phyloP scores from a whole-genome alignment of 306 rosid genomes.

The Herpetospermum pedunculosum region DNA sequence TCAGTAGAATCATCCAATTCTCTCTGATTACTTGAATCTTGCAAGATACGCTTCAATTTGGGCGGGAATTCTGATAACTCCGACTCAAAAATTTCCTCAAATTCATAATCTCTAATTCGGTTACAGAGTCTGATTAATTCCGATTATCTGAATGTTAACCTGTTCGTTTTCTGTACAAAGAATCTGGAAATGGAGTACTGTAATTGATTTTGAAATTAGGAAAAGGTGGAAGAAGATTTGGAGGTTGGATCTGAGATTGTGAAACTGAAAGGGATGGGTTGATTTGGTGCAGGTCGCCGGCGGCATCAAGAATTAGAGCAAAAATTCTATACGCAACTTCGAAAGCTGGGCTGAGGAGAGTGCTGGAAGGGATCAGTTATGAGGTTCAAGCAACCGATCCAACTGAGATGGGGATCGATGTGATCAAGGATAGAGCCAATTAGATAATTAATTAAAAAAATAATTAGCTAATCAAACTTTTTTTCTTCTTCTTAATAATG shows the following conservation, averaged over 20 bases:
- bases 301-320: constrained; percentile 90
- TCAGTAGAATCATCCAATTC: background rate
- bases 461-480: constrained; percentile 11
- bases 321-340: constrained; percentile 95
- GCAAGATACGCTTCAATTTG: background rate
- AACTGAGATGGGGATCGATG: constrained; percentile 91
- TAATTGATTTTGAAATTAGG: background rate
- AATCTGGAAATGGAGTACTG: background rate
- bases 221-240: background rate
- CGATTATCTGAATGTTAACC: background rate
- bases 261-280: background rate
- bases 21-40: background rate
- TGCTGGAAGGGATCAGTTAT: constrained; percentile 76
- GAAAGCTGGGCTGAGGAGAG: constrained; percentile 88
- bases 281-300: constrained; percentile 55
- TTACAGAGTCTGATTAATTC: background rate
- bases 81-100: background rate
- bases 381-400: constrained; percentile 96
- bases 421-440: constrained; percentile 52
- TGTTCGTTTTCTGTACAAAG: background rate
- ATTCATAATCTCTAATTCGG: background rate
- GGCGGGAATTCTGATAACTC: background rate
- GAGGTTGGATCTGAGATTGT: background rate
- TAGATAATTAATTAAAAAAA: constrained; percentile 7
- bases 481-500: constrained; percentile 21